Base-by-base conservation (phyloP, 305 asterid species). In the Fraxinus latifolia region DNA sequence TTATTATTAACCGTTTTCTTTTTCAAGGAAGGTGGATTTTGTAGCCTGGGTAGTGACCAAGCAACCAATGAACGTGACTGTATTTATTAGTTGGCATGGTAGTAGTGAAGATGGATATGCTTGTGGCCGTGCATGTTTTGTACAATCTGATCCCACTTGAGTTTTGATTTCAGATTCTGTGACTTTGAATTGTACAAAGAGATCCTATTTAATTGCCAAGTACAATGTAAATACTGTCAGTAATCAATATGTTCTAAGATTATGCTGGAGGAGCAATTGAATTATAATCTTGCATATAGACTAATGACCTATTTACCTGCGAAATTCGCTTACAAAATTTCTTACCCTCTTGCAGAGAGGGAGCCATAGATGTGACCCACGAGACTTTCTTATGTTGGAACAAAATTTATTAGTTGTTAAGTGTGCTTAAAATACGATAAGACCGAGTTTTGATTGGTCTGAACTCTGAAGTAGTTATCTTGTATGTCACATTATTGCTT, bases 141-240 rank as follows among this genome's bases (percentile, higher is more conserved):
- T 8, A 67, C 36, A 67, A 25, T 67, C 74, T 67, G 34, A 27
- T 67, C 74, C 74, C 36, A 27, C 7, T 27, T 11, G 36, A 65
- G 74, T 67, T 29, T 67, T 67, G 74, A 67, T 67, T 67, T 67
- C 17, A 29, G n/a, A 67, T 25, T 23, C 33, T 27, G 34, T 67
- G 6, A 25, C 19, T 25, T 9, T 27, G 74, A 67, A 67, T 4
- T 67, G 36, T 67, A 67, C 74, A 27, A 67, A 67, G 74, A 65
- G n/a, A 25, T 25, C 32, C 33, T 65, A 65, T 25, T 65, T 65
- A 4, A 4, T 67, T 67, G 74, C 74, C 36, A 67, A 67, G 74
- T 67, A 67, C 74, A 27, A 11, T 67, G 74, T 67, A 27, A 67
- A 67, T 67, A 27, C 74, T 67, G 74, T 33, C 74, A 67, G 74